Base-by-base conservation (phyloP, 2,329 filamentous ascomycete species). In the Penicillium sp. region DNA sequence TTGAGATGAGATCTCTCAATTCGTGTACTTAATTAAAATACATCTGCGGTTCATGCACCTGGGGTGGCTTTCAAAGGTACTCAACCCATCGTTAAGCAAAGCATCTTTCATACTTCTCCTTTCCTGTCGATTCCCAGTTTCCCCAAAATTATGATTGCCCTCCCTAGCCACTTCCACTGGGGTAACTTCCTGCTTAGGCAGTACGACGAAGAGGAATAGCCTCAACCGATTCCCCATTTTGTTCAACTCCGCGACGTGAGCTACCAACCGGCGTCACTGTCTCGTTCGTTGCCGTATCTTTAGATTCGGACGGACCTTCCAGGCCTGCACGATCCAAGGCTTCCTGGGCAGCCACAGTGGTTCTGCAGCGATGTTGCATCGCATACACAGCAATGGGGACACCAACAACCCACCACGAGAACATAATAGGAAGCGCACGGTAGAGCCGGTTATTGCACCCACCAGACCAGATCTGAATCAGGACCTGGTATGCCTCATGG, bases 391-490 rank as follows among this genome's bases (percentile, higher is more conserved):
- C 40, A 21, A 37, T 10, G 3, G 48, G 40, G 0, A 46, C 12
- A 37, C 51, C 51, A 1, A 54, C 50, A 23, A 75, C 23, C 69
- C 73, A 75, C 74, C 72, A 78, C 0, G 71, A 63, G 53, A 79
- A 78, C 50, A 79, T 56, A 21, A 78, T 70, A 0, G 77, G 75
- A 27, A 80, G 66, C 1, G 75, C 69, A 27, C 71, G 70, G 27
- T 70, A 67, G 6, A 78, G 69, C 38, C 67, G 62, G n/a, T 72
- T 71, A 50, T 75, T 68, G 50, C 73, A 78, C 1, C 75, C 76
- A 5, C 70, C 61, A 1, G 72, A 73, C 77, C 76, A 80, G 33
- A 80, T 75, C 37, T 78, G 69, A 0, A 77, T 58, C 17, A 80
- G 63, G 2, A 74, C 60, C 49, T 75, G 68, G 53, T 77, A 80